Conservation (phyloP, 306 rosid species). For the Corylus heterophylla region DNA sequence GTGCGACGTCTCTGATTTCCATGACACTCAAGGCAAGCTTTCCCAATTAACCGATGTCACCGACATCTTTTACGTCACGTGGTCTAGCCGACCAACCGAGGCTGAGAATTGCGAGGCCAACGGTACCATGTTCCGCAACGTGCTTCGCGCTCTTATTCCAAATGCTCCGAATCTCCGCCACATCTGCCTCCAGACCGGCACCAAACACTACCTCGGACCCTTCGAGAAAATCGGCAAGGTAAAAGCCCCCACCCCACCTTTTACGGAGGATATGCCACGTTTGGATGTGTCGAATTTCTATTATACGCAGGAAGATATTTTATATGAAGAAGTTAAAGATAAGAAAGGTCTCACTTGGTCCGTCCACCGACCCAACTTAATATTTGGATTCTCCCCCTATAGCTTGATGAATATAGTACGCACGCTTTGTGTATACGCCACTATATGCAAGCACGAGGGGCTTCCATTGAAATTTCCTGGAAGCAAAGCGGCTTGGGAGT, state of each 20-base stretch:
- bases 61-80: constrained; percentile 65
- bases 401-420: constrained; percentile 60
- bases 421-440: constrained; percentile 50
- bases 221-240: constrained; percentile 33
- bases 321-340: constrained; percentile 40
- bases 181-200: constrained; percentile 62
- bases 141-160: constrained; percentile 47
- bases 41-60: constrained; percentile 60
- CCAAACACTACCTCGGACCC: constrained; percentile 58
- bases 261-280: constrained; percentile 66
- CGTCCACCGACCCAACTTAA: constrained; percentile 47
- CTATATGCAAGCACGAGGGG: constrained; percentile 67
- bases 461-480: constrained; percentile 64
- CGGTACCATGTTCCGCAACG: constrained; percentile 57
- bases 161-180: constrained; percentile 64
- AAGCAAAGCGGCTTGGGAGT: constrained; percentile 45
- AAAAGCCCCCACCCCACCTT: constrained; percentile 47
- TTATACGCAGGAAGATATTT: constrained; percentile 47
- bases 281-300: constrained; percentile 49
- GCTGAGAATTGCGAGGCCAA: constrained; percentile 54
- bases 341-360: constrained; percentile 60
- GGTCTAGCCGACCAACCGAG: constrained; percentile 51
- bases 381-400: constrained; percentile 68
- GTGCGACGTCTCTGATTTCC: constrained; percentile 60
- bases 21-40: constrained; percentile 51